Conservation (phyloP, 441 rosid genomes). For the Euphorbia schlechtendalii region DNA sequence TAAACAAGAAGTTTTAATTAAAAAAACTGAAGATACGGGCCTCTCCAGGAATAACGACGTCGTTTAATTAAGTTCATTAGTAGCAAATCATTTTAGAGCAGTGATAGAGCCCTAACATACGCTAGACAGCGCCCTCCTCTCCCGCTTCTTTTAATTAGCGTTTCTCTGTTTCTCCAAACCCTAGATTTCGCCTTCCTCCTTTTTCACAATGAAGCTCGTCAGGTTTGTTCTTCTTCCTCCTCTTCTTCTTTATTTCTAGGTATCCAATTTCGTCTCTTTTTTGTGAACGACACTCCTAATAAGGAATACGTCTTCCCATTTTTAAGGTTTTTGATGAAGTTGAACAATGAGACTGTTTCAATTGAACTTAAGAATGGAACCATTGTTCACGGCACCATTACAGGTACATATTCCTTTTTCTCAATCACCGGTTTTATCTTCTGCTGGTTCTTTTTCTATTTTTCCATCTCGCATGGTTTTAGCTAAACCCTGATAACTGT, state of each 20-base stretch:
- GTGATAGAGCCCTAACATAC: conserved; percentile 1
- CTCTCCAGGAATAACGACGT: no score
- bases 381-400: conserved; percentile 84
- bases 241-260: no score
- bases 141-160: conserved; percentile 2
- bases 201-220: conserved; percentile 86
- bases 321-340: conserved; percentile 96
- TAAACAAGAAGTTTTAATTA: no score
- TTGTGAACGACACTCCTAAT: not conserved
- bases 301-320: conserved; percentile 38
- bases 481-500: conserved; percentile 12
- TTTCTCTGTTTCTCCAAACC: conserved; percentile 14
- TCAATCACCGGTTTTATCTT: not conserved
- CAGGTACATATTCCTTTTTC: conserved; percentile 39
- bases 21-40: no score
- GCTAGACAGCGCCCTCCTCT: no score
- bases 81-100: not conserved
- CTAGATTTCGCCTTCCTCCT: conserved; percentile 23
- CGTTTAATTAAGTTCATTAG: not conserved
- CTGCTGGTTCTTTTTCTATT: not conserved
- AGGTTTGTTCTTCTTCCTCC: conserved; percentile 31
- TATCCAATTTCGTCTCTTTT: not conserved
- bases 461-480: not conserved
- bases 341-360: conserved; percentile 90
- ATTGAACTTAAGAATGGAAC: conserved; percentile 96